These are phyloP conservation scores for Phytophthora ohioensis DNA, from an alignment of 352 stramenopile species.

Conservation along the genomic window DNA sequence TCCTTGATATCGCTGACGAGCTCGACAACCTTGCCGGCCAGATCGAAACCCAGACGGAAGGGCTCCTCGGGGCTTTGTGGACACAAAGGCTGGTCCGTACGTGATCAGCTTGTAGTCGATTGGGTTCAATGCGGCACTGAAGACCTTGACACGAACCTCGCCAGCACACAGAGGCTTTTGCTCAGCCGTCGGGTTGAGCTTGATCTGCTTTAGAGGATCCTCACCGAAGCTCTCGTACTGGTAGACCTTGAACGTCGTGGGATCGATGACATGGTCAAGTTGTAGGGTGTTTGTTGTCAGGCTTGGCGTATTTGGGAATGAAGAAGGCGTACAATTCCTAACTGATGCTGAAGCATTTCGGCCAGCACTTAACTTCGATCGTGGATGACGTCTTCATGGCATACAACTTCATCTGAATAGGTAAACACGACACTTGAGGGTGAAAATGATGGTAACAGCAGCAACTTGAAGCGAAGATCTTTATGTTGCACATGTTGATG, in stretches of 20 bases:
- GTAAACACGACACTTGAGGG: too few relatives aligned
- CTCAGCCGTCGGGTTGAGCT: constrained; percentile 27
- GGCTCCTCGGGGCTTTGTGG: not conserved
- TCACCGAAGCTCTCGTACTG: constrained; percentile 38
- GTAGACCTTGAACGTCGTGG: constrained; percentile 33
- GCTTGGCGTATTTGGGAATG: too few relatives aligned
- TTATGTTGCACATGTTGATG: too few relatives aligned
- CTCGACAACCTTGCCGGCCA: constrained; percentile 34
- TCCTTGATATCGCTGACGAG: constrained; percentile 40
- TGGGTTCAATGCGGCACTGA: constrained; percentile 40
- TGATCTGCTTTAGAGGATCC: constrained; percentile 31
- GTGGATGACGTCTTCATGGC: too few relatives aligned
- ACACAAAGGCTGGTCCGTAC: constrained; percentile 1
- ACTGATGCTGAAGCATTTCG: too few relatives aligned
- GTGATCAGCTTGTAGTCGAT: constrained; percentile 32
- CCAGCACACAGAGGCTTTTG: constrained; percentile 22
- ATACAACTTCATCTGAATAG: too few relatives aligned
- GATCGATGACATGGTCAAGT: constrained; percentile 13
- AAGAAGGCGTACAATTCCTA: too few relatives aligned
- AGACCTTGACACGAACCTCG: constrained; percentile 46
- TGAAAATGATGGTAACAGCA: too few relatives aligned
- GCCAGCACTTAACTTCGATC: too few relatives aligned
- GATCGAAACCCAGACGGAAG: too few relatives aligned
- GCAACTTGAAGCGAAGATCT: too few relatives aligned
- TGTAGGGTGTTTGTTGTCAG: not conserved